Conservation (phyloP, 108 stramenopile genomes). For the Fistulifera solaris region DNA sequence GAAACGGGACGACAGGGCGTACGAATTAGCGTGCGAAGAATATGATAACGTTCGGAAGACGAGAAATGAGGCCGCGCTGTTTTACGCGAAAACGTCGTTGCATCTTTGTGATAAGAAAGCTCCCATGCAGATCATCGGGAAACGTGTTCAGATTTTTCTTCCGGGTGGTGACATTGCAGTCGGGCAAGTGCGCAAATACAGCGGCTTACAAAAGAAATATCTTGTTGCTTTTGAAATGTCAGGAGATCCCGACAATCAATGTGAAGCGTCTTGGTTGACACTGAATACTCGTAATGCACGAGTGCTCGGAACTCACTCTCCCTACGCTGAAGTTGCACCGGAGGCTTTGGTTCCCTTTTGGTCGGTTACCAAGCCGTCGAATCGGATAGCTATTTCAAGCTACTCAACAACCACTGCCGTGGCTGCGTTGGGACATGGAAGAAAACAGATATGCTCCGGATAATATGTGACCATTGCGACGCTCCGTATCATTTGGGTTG, state of each 20-base stretch:
- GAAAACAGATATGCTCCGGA: slow-evolving; percentile 14
- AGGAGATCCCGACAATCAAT: slow-evolving; percentile 21
- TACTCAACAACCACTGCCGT: slow-evolving; percentile 20
- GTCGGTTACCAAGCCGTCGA: slow-evolving; percentile 17
- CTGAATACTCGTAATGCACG: no score
- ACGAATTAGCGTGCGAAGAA: slow-evolving; percentile 33
- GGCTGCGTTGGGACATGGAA: slow-evolving; percentile 39
- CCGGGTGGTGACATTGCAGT: slow-evolving; percentile 49
- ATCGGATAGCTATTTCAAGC: slow-evolving; percentile 1
- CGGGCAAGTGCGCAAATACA: slow-evolving; percentile 37
- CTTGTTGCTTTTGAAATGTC: slow-evolving; percentile 38
- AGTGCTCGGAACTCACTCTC: no score
- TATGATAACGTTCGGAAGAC: slow-evolving; percentile 20
- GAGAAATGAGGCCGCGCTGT: slow-evolving; percentile 38
- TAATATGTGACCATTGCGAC: slow-evolving; percentile 30
- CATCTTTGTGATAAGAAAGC: not conserved
- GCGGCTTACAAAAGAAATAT: slow-evolving; percentile 34
- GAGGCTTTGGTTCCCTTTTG: slow-evolving; percentile 43
- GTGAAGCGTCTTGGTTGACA: slow-evolving; percentile 45
- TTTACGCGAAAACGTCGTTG: slow-evolving; percentile 34
- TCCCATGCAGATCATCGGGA: slow-evolving; percentile 24
- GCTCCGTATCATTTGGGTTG: slow-evolving; percentile 39
- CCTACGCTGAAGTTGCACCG: slow-evolving; percentile 4
- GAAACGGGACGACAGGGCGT: slow-evolving; percentile 42
- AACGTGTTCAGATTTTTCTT: slow-evolving; percentile 42